phyloP scores from a whole-genome alignment of 331 rosid species.

The Quercus tomentella region DNA sequence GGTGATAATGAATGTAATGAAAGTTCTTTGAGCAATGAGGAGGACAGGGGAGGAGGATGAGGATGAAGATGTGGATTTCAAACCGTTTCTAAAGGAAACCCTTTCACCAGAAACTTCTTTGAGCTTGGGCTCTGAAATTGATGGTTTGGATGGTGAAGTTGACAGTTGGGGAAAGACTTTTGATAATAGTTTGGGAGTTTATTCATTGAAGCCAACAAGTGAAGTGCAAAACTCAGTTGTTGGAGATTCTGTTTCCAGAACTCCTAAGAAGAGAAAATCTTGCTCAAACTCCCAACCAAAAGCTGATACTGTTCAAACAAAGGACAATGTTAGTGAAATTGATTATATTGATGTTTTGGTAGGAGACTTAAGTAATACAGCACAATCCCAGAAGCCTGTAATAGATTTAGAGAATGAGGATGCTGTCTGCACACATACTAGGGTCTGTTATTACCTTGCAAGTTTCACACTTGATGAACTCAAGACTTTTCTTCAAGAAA shows the following conservation, averaged over 20 bases:
- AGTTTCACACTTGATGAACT: slow-evolving; percentile 92
- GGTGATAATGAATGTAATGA: slow-evolving; percentile 23
- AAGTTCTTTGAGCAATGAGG: slow-evolving; percentile 32
- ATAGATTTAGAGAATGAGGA: slow-evolving; percentile 56
- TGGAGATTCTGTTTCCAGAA: slow-evolving; percentile 24
- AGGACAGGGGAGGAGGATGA: slow-evolving; percentile 59
- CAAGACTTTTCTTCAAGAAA: slow-evolving; percentile 93
- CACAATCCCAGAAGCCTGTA: slow-evolving; percentile 28
- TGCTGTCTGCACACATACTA: slow-evolving; percentile 90
- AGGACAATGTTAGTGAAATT: slow-evolving; percentile 23
- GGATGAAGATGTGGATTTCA: slow-evolving; percentile 81
- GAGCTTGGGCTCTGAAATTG: slow-evolving; percentile 81
- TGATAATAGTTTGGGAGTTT: slow-evolving; percentile 17
- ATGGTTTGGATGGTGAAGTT: slow-evolving; percentile 59
- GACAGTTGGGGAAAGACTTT: slow-evolving; percentile 18
- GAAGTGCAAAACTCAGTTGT: slow-evolving; percentile 23
- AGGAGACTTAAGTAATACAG: slow-evolving; percentile 38
- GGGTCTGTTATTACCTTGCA: slow-evolving; percentile 92
- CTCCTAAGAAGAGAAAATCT: slow-evolving; percentile 20
- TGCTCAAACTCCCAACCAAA: slow-evolving; percentile 27
- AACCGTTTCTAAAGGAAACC: slow-evolving; percentile 67
- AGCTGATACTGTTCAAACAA: slow-evolving; percentile 35
- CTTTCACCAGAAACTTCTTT: slow-evolving; percentile 78
- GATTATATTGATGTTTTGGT: slow-evolving; percentile 27
- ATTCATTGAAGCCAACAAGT: slow-evolving; percentile 18